These are phyloP conservation scores for Physcomitrellopsis africana DNA, from an alignment of 225 moss, liverwort and hornwort species.

Conservation along the genomic window DNA sequence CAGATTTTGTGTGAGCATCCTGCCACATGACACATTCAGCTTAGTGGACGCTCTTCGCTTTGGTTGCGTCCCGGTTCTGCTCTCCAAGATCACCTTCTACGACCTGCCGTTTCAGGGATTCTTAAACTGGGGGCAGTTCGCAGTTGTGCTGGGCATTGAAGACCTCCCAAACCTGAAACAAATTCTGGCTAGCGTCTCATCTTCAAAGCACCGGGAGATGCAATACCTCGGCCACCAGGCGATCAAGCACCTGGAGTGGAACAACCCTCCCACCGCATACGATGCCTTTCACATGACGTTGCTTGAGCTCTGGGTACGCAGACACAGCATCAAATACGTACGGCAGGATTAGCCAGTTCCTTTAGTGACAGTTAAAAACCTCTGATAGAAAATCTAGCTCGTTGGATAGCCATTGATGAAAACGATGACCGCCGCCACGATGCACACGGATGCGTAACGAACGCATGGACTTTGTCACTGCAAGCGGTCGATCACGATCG, in stretches of 20 bases:
- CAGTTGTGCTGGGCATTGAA: conserved; percentile 49
- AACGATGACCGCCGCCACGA: too few relatives aligned
- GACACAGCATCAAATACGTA: conserved; percentile 76
- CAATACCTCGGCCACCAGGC: conserved; percentile 68
- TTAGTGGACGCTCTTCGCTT: conserved; percentile 63
- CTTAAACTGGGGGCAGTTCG: conserved; percentile 71
- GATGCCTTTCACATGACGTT: conserved; percentile 86
- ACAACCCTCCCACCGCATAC: conserved; percentile 63
- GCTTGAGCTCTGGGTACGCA: conserved; percentile 85
- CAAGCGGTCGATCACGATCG: too few relatives aligned
- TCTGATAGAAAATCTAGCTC: too few relatives aligned
- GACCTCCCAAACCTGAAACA: conserved; percentile 46
- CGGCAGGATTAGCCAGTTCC: neutral
- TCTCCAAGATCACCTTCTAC: conserved; percentile 54
- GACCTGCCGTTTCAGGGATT: conserved; percentile 86
- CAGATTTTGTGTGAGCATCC: conserved; percentile 70
- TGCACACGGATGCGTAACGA: too few relatives aligned
- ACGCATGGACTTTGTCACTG: too few relatives aligned
- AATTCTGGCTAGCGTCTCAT: conserved; percentile 37
- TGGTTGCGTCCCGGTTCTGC: conserved; percentile 77
- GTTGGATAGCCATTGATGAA: too few relatives aligned
- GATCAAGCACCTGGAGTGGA: conserved; percentile 82
- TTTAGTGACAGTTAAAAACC: too few relatives aligned
- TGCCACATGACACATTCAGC: conserved; percentile 48
- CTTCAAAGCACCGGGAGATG: conserved; percentile 57